Percentiles rank a stretch among this genome's conserved stretches.
Conservation (phyloP, 495 filamentous ascomycete genomes). For the Tuber magnatum region DNA sequence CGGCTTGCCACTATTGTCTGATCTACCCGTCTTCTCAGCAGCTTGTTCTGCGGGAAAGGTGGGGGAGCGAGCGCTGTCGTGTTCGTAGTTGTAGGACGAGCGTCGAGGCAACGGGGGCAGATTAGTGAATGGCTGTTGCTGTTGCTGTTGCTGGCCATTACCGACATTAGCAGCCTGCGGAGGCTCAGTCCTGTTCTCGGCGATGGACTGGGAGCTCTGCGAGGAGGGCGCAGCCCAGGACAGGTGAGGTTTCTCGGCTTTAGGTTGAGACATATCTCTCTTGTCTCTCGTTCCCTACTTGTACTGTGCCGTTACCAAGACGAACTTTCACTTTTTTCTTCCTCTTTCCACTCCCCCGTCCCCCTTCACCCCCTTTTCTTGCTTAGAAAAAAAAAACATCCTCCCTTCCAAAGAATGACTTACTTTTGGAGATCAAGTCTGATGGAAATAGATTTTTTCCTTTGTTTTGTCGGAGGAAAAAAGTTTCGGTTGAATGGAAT, state of each 20-base stretch:
- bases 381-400: not conserved
- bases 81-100: slow-evolving; percentile 35
- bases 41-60: slow-evolving; percentile 7
- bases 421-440: not conserved
- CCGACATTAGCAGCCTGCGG: slow-evolving; percentile 8
- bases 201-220: slow-evolving; percentile 31
- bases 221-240: slow-evolving; percentile 31
- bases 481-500: not conserved
- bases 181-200: slow-evolving; percentile 20
- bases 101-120: slow-evolving; percentile 25
- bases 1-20: slow-evolving; percentile 9
- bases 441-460: not conserved
- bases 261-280: slow-evolving; percentile 32
- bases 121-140: slow-evolving; percentile 10
- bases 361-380: not conserved
- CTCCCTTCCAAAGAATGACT: not conserved
- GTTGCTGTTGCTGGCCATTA: slow-evolving; percentile 4
- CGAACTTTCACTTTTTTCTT: not conserved
- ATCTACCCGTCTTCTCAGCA: slow-evolving; percentile 5
- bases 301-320: not conserved
- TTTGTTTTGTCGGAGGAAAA: not conserved
- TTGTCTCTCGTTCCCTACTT: not conserved
- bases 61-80: slow-evolving; percentile 27
- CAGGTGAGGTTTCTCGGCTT: slow-evolving; percentile 19
- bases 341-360: not conserved